Base-by-base conservation (phyloP, 2,329 filamentous ascomycete genomes). In the Lasiodiplodia hormozganensis region DNA sequence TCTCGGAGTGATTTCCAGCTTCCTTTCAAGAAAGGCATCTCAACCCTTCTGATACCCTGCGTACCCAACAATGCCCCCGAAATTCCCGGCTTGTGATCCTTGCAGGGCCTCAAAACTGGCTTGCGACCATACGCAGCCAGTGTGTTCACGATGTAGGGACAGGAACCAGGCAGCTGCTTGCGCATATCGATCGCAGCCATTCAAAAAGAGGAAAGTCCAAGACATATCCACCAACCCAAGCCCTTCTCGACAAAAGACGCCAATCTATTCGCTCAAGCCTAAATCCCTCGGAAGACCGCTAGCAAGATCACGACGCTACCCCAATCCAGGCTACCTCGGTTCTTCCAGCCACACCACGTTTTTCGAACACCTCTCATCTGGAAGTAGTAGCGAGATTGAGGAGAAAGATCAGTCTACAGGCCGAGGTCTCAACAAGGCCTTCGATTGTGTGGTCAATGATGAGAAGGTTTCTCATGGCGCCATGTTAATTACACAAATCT, bases 321-420 rank as follows among this genome's bases (percentile, higher is more conserved):
- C 77, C 0, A 79, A 78, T 69, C 76, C 77, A 25, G 76, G 76
- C 4, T 78, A 75, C 52, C 71, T 77, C 10, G 77, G 77, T 25
- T 71, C 71, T 2, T 77, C 76, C 5, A 78, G 75, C 66, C 74
- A 76, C 64, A 72, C 74, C 10, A 71, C 75, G 16, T 73, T 79
- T 21, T 78, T 79, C 69, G 72, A 75, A 40, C 74, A 78, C 21
- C 70, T 78, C 11, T 71, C 70, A 18, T 70, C 73, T 25, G 65
- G 11, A 12, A 58, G 47, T 38, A 64, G 16, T 18, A 57, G 65
- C 31, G 56, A n/a, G 4, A 36, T 8, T 3, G 53, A 69, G 11
- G 28, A 47, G 23, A 64, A 69, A 11, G 58, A 66, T 4, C 51
- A 52, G n/a, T 28, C 40, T 2, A 38, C 43, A n/a, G 62, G 58